Conservation (phyloP, 2,329 filamentous ascomycete species). For the Xylaria sp. region DNA sequence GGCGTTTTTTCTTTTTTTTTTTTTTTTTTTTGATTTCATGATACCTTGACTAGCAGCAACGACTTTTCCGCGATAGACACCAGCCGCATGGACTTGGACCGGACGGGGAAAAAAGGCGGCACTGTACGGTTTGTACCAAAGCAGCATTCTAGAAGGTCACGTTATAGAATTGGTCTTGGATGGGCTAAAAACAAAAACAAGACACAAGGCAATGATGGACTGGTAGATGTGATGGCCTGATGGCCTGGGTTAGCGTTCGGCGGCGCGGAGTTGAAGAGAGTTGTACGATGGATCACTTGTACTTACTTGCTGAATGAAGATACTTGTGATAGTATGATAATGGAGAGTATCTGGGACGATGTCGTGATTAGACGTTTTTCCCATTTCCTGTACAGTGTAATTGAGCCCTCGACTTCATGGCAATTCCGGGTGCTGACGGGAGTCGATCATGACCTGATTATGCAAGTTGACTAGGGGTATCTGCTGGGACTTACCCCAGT, state of each 20-base stretch:
- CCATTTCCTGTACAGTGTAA: not conserved
- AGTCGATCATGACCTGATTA: constrained; percentile 1
- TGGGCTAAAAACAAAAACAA: constrained; percentile 26
- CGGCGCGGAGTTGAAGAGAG: constrained; percentile 3
- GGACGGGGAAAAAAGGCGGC: constrained; percentile 15
- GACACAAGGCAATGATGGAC: not conserved
- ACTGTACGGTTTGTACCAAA: constrained; percentile 1
- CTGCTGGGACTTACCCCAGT: not conserved
- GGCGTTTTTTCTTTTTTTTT: constrained; percentile 31
- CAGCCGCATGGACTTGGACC: constrained; percentile 22
- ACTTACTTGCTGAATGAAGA: not conserved
- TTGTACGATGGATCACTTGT: constrained; percentile 12
- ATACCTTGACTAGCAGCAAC: constrained; percentile 45
- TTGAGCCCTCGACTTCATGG: not conserved
- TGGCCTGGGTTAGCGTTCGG: not conserved
- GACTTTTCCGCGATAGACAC: constrained; percentile 24
- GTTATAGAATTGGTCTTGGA: constrained; percentile 28
- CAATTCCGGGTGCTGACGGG: not conserved
- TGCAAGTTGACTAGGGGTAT: not conserved
- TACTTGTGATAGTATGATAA: not conserved
- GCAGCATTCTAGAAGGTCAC: constrained; percentile 29
- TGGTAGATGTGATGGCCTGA: not conserved
- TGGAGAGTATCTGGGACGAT: not conserved
- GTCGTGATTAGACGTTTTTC: not conserved
- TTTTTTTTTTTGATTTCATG: constrained; percentile 35